Evolutionary conservation across 2,329 filamentous ascomycete genomes (phyloP).

Genomic region (Metarhizium anisopliae): DNA sequence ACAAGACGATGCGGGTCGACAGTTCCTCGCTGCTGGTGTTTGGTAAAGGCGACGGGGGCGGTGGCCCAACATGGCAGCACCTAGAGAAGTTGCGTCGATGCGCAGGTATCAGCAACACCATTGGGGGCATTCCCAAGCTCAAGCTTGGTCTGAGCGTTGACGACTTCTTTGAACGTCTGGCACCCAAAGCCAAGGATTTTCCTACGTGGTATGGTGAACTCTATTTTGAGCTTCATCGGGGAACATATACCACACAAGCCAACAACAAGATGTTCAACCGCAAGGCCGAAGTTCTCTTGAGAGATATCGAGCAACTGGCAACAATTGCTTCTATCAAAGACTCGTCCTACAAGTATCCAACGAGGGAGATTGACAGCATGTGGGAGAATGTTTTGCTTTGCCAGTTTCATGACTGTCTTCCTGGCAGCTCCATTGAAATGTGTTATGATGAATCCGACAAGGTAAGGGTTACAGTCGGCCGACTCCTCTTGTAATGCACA

Average conservation of each 20-base stretch:
- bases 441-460: conserved; percentile 93
- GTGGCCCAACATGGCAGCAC: conserved; percentile 88
- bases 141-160: conserved; percentile 87
- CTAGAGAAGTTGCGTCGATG: conserved; percentile 90
- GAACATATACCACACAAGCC: conserved; percentile 93
- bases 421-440: conserved; percentile 94
- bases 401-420: conserved; percentile 96
- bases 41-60: conserved; percentile 92
- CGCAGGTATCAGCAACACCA: conserved; percentile 82
- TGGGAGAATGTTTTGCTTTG: conserved; percentile 90
- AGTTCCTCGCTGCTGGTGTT: conserved; percentile 85
- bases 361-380: conserved; percentile 87
- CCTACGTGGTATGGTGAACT: conserved; percentile 97
- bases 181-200: conserved; percentile 69
- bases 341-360: conserved; percentile 77
- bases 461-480: conserved; percentile 26
- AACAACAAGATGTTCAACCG: conserved; percentile 97
- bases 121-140: conserved; percentile 70
- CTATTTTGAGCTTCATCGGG: conserved; percentile 94
- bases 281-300: conserved; percentile 72
- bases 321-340: conserved; percentile 73
- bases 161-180: conserved; percentile 81
- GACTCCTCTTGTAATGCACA: neutral
- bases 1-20: conserved; percentile 94
- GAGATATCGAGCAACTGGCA: conserved; percentile 80